A percentile compares a stretch with the other conserved stretches of the same genome.
phyloP scores from a whole-genome alignment of 331 rosid genomes.

The Quercus tomentella region DNA sequence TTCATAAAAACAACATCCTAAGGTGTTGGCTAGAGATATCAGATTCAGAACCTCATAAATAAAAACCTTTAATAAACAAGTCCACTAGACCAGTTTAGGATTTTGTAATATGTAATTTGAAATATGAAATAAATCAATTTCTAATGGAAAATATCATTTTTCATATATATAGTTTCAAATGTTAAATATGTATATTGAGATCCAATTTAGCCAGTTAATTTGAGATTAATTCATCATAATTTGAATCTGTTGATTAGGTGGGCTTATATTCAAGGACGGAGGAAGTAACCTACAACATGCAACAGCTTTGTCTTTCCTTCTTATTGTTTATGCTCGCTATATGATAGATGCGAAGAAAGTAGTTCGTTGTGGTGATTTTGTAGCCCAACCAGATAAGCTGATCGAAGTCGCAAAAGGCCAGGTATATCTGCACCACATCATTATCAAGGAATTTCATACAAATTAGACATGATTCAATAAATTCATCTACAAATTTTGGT shows the following conservation, averaged over 20 bases:
- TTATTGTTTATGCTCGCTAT: conserved; percentile 25
- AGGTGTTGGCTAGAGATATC: no score
- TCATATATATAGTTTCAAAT: background rate
- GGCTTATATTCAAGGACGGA: conserved; percentile 33
- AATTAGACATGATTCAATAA: no score
- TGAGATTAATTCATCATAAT: background rate
- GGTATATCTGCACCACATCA: background rate
- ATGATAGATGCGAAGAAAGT: background rate
- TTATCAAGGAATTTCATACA: no score
- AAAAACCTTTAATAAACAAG: no score
- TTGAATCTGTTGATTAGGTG: conserved; percentile 21
- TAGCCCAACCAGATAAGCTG: background rate
- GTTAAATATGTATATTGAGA: background rate
- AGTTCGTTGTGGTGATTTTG: conserved; percentile 3
- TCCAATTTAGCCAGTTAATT: no score
- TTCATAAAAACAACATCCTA: no score
- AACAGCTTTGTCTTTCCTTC: conserved; percentile 26
- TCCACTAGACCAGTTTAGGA: no score
- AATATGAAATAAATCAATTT: no score
- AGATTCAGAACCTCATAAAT: no score
- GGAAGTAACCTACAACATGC: conserved; percentile 27
- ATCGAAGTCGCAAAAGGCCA: conserved; percentile 20
- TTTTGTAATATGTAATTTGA: no score
- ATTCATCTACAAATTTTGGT: no score
- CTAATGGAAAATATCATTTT: no score